Conservation (phyloP, 805 yeast species). For the Kazachstania psychrophila region DNA sequence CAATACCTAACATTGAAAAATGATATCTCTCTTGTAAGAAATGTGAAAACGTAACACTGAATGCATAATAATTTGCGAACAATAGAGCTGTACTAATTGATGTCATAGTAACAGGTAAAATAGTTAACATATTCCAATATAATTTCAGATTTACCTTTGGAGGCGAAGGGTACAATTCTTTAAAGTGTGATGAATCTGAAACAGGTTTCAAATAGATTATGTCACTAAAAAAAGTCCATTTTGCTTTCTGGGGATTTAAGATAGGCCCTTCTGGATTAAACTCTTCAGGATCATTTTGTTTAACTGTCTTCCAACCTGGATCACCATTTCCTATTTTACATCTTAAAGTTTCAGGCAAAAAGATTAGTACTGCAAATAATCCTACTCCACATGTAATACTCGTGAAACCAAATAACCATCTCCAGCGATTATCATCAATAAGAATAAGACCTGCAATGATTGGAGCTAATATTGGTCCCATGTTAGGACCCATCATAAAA, state of each 20-base stretch:
- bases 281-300: neutral
- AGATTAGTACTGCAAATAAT: slow-evolving; percentile 41
- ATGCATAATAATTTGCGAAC: slow-evolving; percentile 47
- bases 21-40: slow-evolving; percentile 33
- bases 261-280: neutral
- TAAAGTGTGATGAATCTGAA: slow-evolving; percentile 13
- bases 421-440: slow-evolving; percentile 61
- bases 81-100: slow-evolving; percentile 41
- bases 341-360: slow-evolving; percentile 74
- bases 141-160: slow-evolving; percentile 36
- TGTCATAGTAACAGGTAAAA: slow-evolving; percentile 38
- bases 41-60: slow-evolving; percentile 41
- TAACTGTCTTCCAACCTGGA: slow-evolving; percentile 19
- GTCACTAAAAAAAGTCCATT: slow-evolving; percentile 13
- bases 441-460: slow-evolving; percentile 74
- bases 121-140: slow-evolving; percentile 33
- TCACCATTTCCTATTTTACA: slow-evolving; percentile 49
- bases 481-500: slow-evolving; percentile 77
- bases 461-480: slow-evolving; percentile 83
- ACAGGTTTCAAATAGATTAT: slow-evolving; percentile 27
- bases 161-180: slow-evolving; percentile 34
- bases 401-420: slow-evolving; percentile 75
- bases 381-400: slow-evolving; percentile 56
- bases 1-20: slow-evolving; percentile 30
- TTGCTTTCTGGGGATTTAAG: slow-evolving; percentile 1